Evolutionary conservation across 176 grass and related monocot genomes (phyloP).

Genomic region (Panicum miliaceum): DNA sequence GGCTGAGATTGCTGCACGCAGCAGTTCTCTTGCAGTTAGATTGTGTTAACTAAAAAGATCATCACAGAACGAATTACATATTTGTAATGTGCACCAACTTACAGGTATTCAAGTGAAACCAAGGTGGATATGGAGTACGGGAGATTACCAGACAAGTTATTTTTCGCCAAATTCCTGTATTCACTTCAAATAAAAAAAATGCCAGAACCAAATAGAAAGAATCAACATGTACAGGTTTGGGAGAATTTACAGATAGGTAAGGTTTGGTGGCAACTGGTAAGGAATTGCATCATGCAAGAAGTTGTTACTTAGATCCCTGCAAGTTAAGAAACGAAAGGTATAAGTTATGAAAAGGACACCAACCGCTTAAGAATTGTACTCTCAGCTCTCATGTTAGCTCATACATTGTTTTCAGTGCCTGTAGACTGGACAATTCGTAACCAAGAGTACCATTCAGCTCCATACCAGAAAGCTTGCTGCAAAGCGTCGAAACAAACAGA

Average conservation of each 20-base stretch:
- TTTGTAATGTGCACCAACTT: slow-evolving; percentile 45
- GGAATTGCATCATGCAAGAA: slow-evolving; percentile 73
- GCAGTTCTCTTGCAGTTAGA: slow-evolving; percentile 43
- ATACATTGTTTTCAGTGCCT: slow-evolving; percentile 79
- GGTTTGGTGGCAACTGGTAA: slow-evolving; percentile 86
- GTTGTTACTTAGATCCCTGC: slow-evolving; percentile 90
- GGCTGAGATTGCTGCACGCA: slow-evolving; percentile 84
- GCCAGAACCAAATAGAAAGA: slow-evolving; percentile 23
- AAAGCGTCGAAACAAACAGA: slow-evolving; percentile 32
- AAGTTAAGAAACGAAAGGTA: slow-evolving; percentile 39
- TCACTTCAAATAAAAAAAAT: slow-evolving; percentile 38
- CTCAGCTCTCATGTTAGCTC: slow-evolving; percentile 33
- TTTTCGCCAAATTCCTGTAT: slow-evolving; percentile 81
- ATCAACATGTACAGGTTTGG: slow-evolving; percentile 35
- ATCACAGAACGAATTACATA: slow-evolving; percentile 4
- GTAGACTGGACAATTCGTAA: slow-evolving; percentile 70
- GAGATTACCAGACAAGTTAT: slow-evolving; percentile 71
- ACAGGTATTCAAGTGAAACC: slow-evolving; percentile 86
- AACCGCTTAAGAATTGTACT: slow-evolving; percentile 7
- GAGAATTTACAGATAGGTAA: slow-evolving; percentile 79
- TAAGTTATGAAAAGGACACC: background rate
- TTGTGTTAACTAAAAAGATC: background rate
- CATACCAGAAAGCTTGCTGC: slow-evolving; percentile 84
- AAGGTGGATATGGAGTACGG: slow-evolving; percentile 83
- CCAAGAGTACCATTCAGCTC: slow-evolving; percentile 85